Conservation (phyloP, 2,329 filamentous ascomycete genomes). For the Paradendryphiella salina region DNA sequence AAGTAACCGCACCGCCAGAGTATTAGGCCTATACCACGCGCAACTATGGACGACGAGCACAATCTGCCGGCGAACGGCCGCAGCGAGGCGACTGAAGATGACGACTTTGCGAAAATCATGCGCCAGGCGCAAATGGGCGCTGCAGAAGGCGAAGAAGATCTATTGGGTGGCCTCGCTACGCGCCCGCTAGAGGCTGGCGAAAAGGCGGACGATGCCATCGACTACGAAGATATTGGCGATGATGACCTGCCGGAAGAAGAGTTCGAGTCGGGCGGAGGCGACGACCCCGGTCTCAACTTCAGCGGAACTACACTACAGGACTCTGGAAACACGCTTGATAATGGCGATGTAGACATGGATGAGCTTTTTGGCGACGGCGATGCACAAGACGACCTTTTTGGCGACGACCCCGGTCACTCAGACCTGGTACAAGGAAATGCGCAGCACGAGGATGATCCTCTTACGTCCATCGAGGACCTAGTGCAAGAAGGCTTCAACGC, state of each 20-base stretch:
- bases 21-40: slow-evolving; percentile 15
- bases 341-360: slow-evolving; percentile 59
- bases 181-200: slow-evolving; percentile 58
- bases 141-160: slow-evolving; percentile 25
- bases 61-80: slow-evolving; percentile 16
- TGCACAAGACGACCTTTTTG: slow-evolving; percentile 46
- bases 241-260: slow-evolving; percentile 83
- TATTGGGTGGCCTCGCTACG: slow-evolving; percentile 34
- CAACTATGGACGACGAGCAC: slow-evolving; percentile 31
- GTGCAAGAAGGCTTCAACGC: slow-evolving; percentile 9
- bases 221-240: slow-evolving; percentile 89
- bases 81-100: slow-evolving; percentile 25
- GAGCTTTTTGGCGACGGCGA: slow-evolving; percentile 68
- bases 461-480: slow-evolving; percentile 36
- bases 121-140: slow-evolving; percentile 26
- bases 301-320: slow-evolving; percentile 42
- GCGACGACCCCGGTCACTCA: slow-evolving; percentile 25
- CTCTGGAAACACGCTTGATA: slow-evolving; percentile 22
- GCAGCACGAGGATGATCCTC: slow-evolving; percentile 47
- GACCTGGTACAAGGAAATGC: slow-evolving; percentile 30
- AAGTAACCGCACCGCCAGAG: neutral
- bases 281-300: slow-evolving; percentile 26
- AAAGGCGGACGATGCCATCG: slow-evolving; percentile 90
- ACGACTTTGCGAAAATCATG: slow-evolving; percentile 27
- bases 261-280: slow-evolving; percentile 26